Percentiles rank a stretch among this genome's conserved stretches.
Conservation (phyloP, 768 basidiomycete genomes). For the Leccinum variicolor region DNA sequence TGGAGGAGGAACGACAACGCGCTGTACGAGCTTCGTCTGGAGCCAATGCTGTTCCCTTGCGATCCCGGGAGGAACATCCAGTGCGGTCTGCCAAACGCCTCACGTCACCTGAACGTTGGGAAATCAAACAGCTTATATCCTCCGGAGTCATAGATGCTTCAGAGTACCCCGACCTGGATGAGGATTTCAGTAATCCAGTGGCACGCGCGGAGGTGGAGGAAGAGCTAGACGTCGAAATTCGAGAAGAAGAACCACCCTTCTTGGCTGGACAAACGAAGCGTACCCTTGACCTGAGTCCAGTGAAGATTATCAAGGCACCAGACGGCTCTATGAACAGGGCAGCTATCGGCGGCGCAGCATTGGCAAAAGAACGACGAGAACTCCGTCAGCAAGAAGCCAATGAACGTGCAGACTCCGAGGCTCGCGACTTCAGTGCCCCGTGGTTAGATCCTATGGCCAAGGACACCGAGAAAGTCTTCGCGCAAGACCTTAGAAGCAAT, state of each 20-base stretch:
- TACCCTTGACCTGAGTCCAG: slow-evolving; percentile 92
- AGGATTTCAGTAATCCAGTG: slow-evolving; percentile 73
- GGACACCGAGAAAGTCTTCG: slow-evolving; percentile 82
- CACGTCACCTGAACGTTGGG: slow-evolving; percentile 97
- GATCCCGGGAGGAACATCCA: slow-evolving; percentile 45
- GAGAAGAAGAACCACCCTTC: slow-evolving; percentile 96
- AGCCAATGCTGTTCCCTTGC: slow-evolving; percentile 83
- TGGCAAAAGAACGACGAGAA: slow-evolving; percentile 94
- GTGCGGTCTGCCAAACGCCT: slow-evolving; percentile 83
- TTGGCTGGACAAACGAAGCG: slow-evolving; percentile 94
- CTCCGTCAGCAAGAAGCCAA: slow-evolving; percentile 92
- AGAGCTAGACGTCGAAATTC: slow-evolving; percentile 94
- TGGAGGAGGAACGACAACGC: slow-evolving; percentile 72
- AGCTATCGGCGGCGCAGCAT: slow-evolving; percentile 87
- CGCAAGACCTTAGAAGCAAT: slow-evolving; percentile 85
- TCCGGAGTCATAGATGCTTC: slow-evolving; percentile 90
- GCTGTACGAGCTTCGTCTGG: slow-evolving; percentile 71
- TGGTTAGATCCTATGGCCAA: slow-evolving; percentile 99
- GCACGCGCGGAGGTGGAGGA: slow-evolving; percentile 89
- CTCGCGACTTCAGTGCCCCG: slow-evolving; percentile 91
- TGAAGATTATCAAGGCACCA: slow-evolving; percentile 98
- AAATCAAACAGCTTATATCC: slow-evolving; percentile 97
- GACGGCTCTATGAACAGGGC: slow-evolving; percentile 97
- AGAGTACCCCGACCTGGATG: slow-evolving; percentile 92
- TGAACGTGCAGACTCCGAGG: slow-evolving; percentile 90